Percentiles rank a stretch among this genome's conserved stretches.
Conservation (phyloP, 805 yeast genomes). For the Candida insectorum region DNA sequence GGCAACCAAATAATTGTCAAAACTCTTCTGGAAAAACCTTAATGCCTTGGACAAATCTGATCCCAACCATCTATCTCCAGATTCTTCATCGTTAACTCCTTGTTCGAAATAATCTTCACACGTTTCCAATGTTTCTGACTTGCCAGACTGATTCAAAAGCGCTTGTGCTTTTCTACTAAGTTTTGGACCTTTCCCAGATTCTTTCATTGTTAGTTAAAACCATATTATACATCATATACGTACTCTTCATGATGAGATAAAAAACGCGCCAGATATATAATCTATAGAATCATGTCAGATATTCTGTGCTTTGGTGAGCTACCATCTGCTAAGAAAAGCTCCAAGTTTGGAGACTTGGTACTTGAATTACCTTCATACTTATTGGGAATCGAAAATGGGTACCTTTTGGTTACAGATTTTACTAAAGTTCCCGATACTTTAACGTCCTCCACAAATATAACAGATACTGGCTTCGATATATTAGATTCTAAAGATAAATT, state of each 20-base stretch:
- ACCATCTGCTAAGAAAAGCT: too few relatives aligned
- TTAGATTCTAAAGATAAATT: too few relatives aligned
- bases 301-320: too few relatives aligned
- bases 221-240: constrained; percentile 2
- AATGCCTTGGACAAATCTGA: constrained; percentile 64
- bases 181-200: constrained; percentile 14
- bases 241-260: constrained; percentile 12
- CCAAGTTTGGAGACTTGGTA: too few relatives aligned
- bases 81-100: constrained; percentile 63
- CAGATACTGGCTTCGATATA: constrained; percentile 1
- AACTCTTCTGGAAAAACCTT: constrained; percentile 62
- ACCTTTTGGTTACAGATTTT: constrained; percentile 5
- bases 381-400: constrained; percentile 3
- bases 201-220: constrained; percentile 9
- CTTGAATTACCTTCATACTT: constrained; percentile 5
- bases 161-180: constrained; percentile 15
- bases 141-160: background rate
- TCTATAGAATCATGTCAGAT: too few relatives aligned
- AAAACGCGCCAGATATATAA: too few relatives aligned
- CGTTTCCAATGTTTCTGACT: constrained; percentile 26
- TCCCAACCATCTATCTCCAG: constrained; percentile 72
- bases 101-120: constrained; percentile 52
- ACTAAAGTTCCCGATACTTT: too few relatives aligned
- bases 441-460: too few relatives aligned
- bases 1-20: constrained; percentile 25